Evolutionary conservation across 345 rosid genomes (phyloP), one percentile per base, ranked within the genome.

Genomic region (Geranium rotundifolium): DNA sequence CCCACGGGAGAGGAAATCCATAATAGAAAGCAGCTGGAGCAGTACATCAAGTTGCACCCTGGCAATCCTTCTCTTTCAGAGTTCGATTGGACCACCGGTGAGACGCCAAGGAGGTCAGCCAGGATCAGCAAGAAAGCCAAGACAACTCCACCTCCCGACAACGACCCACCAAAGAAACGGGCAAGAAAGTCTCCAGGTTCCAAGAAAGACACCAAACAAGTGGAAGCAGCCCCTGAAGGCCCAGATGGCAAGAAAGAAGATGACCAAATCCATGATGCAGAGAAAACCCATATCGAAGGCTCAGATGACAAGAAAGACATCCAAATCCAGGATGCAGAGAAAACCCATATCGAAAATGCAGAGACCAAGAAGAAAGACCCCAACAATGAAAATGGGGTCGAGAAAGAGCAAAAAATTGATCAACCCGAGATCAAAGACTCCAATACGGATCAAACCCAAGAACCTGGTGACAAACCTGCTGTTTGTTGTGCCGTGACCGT

Each of bases 51-150:
- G 63, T 72, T 91, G 1, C 76, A 87, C 71, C 85, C 88, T 58
- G 89, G 86, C 34, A 85, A 73, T 73, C 95, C 89, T 1, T 69
- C 80, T 0, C 59, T 79, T 49, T 7, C 85, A 0, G 88, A 83
- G 71, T 87, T 89, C 66, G 95, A 89, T 60, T 89, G 96, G 96
- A 82, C 84, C 9, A 83, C 86, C 18, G 88, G 91, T 65, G 95
- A 84, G 76, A 79, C 85, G 29, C 95, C 91, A 17, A 85, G 95
- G 80, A 80, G 96, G 72, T 87, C 95, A 17, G 80, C 96, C 54
- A 86, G 95, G 69, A 82, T 89, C 76, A 80, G 86, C 58, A 88
- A 74, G 69, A 89, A 85, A 80, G 73, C 69, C 29, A 89, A 87
- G 76, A 77, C 91, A 19, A 70, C 87, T 29, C 91, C 95, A 8